Conservation (phyloP, 164 flowering plant genomes). For the Cinnamomum chago region DNA sequence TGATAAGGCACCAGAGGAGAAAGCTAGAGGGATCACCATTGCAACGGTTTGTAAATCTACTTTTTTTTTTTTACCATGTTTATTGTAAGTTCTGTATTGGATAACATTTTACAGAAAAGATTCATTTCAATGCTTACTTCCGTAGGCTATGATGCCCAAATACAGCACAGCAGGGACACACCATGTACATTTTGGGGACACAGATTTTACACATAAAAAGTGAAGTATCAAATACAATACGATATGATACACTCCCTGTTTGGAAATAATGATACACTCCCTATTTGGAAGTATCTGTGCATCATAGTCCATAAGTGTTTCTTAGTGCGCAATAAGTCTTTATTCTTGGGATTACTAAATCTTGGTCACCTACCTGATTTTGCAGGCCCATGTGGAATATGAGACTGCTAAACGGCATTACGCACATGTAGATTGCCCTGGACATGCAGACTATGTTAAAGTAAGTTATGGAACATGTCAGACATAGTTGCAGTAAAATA, state of each 20-base stretch:
- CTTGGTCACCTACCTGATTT: constrained; percentile 9
- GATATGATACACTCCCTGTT: too few species aligned
- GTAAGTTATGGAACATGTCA: constrained; percentile 26
- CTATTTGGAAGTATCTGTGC: too few species aligned
- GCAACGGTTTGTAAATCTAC: constrained; percentile 58
- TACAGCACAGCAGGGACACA: too few species aligned
- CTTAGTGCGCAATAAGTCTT: not conserved
- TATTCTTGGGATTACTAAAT: not conserved
- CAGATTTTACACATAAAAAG: too few species aligned
- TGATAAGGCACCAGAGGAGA: constrained; percentile 99
- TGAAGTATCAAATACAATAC: too few species aligned
- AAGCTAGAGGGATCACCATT: constrained; percentile 95
- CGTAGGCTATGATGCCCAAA: not conserved
- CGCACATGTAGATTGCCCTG: constrained; percentile 99
- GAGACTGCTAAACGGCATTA: constrained; percentile 93
- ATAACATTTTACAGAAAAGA: not conserved
- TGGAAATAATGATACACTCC: too few species aligned
- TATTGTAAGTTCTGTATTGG: not conserved
- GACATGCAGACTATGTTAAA: constrained; percentile 97
- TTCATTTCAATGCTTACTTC: not conserved
- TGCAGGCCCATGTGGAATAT: constrained; percentile 97
- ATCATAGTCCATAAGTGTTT: not conserved
- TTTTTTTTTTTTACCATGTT: not conserved
- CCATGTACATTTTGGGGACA: too few species aligned
- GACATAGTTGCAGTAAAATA: too few species aligned